A percentile compares a stretch with the other conserved stretches of the same genome.
These are phyloP conservation scores for Neurospora terricola DNA, from an alignment of 495 filamentous ascomycete species.

Conservation along the genomic window DNA sequence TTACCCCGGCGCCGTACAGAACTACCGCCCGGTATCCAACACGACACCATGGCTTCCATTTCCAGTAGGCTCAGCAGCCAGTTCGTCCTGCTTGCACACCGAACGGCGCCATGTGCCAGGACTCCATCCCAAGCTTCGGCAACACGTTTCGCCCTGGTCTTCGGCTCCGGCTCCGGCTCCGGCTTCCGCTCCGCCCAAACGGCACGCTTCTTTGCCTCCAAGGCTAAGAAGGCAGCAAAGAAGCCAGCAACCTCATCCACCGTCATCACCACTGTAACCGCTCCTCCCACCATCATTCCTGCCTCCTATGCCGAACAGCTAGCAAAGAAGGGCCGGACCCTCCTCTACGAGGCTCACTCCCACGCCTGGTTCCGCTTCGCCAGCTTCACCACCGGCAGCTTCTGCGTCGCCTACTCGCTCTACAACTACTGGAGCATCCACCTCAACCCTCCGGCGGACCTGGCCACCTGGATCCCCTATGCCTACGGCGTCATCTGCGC, in stretches of 20 bases:
- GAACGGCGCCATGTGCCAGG: constrained; percentile 6
- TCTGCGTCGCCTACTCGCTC: constrained; percentile 48
- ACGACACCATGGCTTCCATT: constrained; percentile 15
- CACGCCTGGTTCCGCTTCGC: constrained; percentile 48
- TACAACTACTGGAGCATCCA: constrained; percentile 43
- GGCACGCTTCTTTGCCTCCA: background rate
- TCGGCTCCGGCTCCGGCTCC: background rate
- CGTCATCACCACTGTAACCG: background rate
- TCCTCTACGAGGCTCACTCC: constrained; percentile 53
- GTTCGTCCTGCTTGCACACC: constrained; percentile 7
- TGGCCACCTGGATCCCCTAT: constrained; percentile 32
- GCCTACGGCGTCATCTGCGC: constrained; percentile 35
- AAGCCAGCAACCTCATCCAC: background rate
- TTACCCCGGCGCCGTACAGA: background rate
- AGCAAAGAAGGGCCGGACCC: constrained; percentile 32
- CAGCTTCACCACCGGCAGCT: constrained; percentile 43
- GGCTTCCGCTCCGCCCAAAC: background rate
- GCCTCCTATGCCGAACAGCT: constrained; percentile 34
- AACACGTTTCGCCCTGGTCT: background rate
- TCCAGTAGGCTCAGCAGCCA: constrained; percentile 11
- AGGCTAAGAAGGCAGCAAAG: constrained; percentile 4
- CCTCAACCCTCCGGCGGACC: constrained; percentile 30
- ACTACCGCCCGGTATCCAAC: background rate
- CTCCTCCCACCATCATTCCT: background rate
- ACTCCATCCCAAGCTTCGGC: background rate